Base-by-base conservation (phyloP, 2,329 filamentous ascomycete genomes). In the Sporothrix curviconia region DNA sequence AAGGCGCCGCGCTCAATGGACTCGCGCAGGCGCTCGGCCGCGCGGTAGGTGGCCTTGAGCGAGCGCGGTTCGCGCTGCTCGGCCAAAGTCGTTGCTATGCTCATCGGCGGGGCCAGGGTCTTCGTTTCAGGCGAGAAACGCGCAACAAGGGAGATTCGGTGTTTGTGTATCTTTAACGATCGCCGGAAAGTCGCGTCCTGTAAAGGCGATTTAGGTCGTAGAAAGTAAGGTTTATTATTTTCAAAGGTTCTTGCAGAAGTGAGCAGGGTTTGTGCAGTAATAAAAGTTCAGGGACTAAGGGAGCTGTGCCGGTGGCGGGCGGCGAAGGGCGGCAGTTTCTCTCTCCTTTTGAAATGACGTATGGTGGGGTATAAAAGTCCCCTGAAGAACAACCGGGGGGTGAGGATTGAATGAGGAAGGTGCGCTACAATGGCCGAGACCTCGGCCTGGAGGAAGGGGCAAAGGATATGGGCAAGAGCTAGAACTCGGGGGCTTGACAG, bases 21-120 rank as follows among this genome's bases (percentile, higher is more conserved):
- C 37, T 69, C 68, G n/a, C 80, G 78, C 63, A 75, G 74, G 47
- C 70, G 65, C 64, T 83, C 80, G 59, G 81, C 80, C 14, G 73
- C 69, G 54, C 75, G 69, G 64, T 78, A 82, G 60, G 77, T 67
- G 15, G 74, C 72, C 60, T 76, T 77, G 54, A 83, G 73, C 3
- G 62, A 60, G 49, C 49, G 56, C 22, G 61, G 55, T 36, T 56
- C 43, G 34, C 42, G 44, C 44, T 43, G 43, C 19, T 32, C 43
- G 28, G 34, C n/a, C n/a, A n/a, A n/a, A 7, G 24, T 11, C 34
- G 42, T 30, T 11, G 40, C n/a, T n/a, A n/a, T n/a, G 52, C 52
- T 49, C 43, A 56, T 56, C n/a, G n/a, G n/a, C n/a, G n/a, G n/a
- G n/a, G n/a, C n/a, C n/a, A n/a, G n/a, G n/a, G n/a, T n/a, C n/a